Evolutionary conservation across 2,329 filamentous ascomycete genomes (phyloP), one percentile per base, ranked within the genome.

Genomic region (Zalaria sp.): DNA sequence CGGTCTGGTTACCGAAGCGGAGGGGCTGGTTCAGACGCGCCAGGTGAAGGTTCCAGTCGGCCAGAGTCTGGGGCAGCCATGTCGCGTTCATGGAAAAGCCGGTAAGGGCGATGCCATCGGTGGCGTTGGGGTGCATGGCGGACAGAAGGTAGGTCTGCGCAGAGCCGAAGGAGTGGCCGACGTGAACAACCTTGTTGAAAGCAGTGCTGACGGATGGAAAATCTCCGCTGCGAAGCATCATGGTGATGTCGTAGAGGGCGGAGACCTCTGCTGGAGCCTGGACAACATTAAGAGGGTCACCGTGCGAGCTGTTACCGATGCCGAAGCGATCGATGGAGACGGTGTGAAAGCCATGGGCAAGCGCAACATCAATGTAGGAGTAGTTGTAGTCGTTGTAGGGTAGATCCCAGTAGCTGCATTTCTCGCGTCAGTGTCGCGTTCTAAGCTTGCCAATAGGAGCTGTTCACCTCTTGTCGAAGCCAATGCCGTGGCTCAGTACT

Each of bases 111-210:
- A 60, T 51, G 36, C 57, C 62, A 46, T 63, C 55, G 32, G 70
- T 74, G 43, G 73, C 60, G 43, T 65, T 53, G 1, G 75, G 75
- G 51, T 75, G 62, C 43, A 62, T 53, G 39, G 66, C 66, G 5
- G 71, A 68, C 26, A 81, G 62, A 39, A 61, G 66, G 56, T 75
- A 79, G 2, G 68, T 71, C 49, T 46, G 45, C 6, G 42, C 39
- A 10, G 39, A 43, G 5, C 46, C 46, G 43, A 58, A 58, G n/a
- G 57, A 61, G 46, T 67, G 64, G 8, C 61, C 63, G 25, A 62
- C 57, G 18, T 58, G 61, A 5, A 65, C 52, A 34, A 67, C 54
- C 10, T 57, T 57, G 31, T 51, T 45, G 51, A 63, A 62, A 3
- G 32, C 43, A 27, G 49, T 47, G 18, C 52, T 49, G 37, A 45